These are phyloP conservation scores for Dentipellis fragilis DNA, from an alignment of 768 basidiomycete genomes.

Conservation along the genomic window DNA sequence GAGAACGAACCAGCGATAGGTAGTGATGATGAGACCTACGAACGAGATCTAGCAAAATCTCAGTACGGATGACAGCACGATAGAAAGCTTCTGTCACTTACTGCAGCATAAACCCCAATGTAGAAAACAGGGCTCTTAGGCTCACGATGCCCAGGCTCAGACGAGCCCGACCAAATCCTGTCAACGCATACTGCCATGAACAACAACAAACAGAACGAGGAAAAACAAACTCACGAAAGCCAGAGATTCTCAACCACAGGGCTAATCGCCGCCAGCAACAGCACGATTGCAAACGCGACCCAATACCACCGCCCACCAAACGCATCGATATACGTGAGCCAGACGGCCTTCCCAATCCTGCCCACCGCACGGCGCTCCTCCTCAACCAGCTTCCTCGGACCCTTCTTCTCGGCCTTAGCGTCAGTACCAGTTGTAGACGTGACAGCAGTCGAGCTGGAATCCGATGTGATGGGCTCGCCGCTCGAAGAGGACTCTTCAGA, in stretches of 20 bases:
- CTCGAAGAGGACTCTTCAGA: slow-evolving; percentile 15
- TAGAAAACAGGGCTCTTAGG: slow-evolving; percentile 37
- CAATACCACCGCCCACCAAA: slow-evolving; percentile 30
- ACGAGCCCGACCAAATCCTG: slow-evolving; percentile 31
- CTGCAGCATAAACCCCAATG: slow-evolving; percentile 60
- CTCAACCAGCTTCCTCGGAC: slow-evolving; percentile 76
- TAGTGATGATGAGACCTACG: slow-evolving; percentile 45
- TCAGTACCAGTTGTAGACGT: slow-evolving; percentile 21
- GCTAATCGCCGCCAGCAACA: slow-evolving; percentile 28
- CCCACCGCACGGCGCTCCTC: slow-evolving; percentile 44
- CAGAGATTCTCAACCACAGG: slow-evolving; percentile 42
- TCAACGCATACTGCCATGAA: too few relatives aligned
- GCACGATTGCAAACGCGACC: slow-evolving; percentile 24
- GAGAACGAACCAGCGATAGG: slow-evolving; percentile 59
- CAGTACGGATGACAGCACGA: too few relatives aligned
- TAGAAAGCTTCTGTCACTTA: slow-evolving; percentile 19
- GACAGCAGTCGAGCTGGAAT: slow-evolving; percentile 35
- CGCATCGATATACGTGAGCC: slow-evolving; percentile 33
- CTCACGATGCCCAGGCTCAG: slow-evolving; percentile 11
- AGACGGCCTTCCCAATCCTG: slow-evolving; percentile 33
- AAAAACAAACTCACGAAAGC: slow-evolving; percentile 22
- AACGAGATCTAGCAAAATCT: neutral
- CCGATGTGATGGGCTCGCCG: slow-evolving; percentile 16
- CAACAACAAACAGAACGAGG: slow-evolving; percentile 1
- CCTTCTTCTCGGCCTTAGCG: slow-evolving; percentile 31